These are phyloP conservation scores for Leishmania braziliensis DNA, from an alignment of 208 protist species.

Conservation along the genomic window DNA sequence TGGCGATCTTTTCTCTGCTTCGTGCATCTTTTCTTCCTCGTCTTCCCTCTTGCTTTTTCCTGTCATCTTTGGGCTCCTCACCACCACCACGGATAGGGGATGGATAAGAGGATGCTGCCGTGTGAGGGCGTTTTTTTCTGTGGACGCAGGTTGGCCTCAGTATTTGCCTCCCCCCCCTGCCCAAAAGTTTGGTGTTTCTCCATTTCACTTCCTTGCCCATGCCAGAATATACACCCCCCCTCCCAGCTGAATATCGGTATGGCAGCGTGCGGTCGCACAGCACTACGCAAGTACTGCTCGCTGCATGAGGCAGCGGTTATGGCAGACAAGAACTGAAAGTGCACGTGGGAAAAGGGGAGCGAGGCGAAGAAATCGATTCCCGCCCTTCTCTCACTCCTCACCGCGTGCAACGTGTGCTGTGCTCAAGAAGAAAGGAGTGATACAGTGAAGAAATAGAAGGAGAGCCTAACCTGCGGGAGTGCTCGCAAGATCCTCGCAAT, in stretches of 20 bases:
- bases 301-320: no score
- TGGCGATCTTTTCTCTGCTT: not conserved
- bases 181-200: not conserved
- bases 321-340: not conserved
- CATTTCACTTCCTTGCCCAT: no score
- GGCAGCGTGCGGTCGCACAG: no score
- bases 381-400: not conserved
- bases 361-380: not conserved
- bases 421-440: not conserved
- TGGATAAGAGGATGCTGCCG: not conserved
- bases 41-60: not conserved
- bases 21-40: not conserved
- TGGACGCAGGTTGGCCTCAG: not conserved
- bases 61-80: not conserved
- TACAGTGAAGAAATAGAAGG: not conserved
- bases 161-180: no score
- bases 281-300: no score
- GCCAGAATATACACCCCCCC: no score
- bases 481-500: not conserved
- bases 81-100: not conserved
- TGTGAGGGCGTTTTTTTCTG: not conserved
- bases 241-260: no score
- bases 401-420: not conserved
- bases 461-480: not conserved
- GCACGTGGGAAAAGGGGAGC: not conserved